Evolutionary conservation across 2,329 filamentous ascomycete species (phyloP).

Genomic region (Cryphonectria nitschkei): DNA sequence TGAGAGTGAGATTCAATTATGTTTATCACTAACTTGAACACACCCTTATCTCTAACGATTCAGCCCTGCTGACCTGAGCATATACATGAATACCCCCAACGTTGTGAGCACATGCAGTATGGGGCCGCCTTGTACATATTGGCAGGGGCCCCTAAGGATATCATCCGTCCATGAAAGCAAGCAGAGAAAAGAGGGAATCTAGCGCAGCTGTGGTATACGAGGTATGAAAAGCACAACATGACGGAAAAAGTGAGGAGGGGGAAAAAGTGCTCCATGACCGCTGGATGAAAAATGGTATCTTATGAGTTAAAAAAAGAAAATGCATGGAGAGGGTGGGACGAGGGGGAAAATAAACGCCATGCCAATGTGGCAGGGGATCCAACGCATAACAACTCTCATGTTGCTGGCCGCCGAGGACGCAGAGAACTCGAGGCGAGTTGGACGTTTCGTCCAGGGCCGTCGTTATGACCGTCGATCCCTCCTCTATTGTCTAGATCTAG

Average conservation of each 20-base stretch:
- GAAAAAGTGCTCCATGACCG: background rate
- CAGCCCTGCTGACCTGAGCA: background rate
- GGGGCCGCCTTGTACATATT: background rate
- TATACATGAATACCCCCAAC: background rate
- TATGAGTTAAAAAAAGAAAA: background rate
- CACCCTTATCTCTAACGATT: background rate
- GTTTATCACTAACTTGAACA: background rate
- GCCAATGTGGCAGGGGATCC: background rate
- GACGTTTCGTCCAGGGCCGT: background rate
- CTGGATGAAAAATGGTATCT: background rate
- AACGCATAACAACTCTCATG: background rate
- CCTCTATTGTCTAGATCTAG: background rate
- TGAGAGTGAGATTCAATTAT: background rate
- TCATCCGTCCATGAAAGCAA: background rate
- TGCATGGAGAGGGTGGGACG: background rate
- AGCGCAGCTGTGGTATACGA: constrained; percentile 8
- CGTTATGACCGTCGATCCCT: background rate
- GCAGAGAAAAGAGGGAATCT: background rate
- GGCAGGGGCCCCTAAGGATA: background rate
- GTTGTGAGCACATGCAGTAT: background rate
- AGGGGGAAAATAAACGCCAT: background rate
- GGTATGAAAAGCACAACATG: background rate
- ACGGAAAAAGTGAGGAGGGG: background rate
- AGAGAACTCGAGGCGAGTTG: background rate
- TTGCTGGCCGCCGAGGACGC: background rate